These are phyloP conservation scores for Hanseniaspora gamundiae DNA, from an alignment of 1,139 yeast species.

Conservation along the genomic window DNA sequence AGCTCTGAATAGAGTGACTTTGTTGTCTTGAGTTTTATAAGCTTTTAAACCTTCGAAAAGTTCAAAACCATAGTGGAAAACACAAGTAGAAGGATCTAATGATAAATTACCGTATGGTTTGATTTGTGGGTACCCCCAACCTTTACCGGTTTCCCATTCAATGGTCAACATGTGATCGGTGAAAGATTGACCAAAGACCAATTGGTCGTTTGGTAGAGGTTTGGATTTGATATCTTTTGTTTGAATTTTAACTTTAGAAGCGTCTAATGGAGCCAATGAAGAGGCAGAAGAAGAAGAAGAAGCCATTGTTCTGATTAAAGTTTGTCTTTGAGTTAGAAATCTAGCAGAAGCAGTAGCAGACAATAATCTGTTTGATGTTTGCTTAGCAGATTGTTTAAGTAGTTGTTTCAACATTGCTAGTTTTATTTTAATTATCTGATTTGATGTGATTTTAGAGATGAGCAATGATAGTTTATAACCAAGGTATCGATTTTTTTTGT, in stretches of 20 bases:
- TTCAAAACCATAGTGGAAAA: conserved; percentile 90
- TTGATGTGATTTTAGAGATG: neutral
- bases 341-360: neutral
- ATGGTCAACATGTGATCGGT: conserved; percentile 84
- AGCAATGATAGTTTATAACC: too few relatives aligned
- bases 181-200: conserved; percentile 78
- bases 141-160: conserved; percentile 66
- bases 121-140: conserved; percentile 83
- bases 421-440: neutral
- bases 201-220: conserved; percentile 58
- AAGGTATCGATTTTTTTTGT: too few relatives aligned
- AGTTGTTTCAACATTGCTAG: conserved; percentile 4
- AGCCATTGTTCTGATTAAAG: conserved; percentile 5
- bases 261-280: conserved; percentile 40
- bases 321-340: conserved; percentile 1
- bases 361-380: neutral
- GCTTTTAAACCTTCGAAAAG: conserved; percentile 96
- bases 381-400: neutral
- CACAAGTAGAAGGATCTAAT: conserved; percentile 79
- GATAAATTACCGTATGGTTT: conserved; percentile 67
- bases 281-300: neutral
- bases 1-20: conserved; percentile 77
- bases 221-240: conserved; percentile 36
- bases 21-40: conserved; percentile 55
- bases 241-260: conserved; percentile 54